Conservation (phyloP, 2,329 filamentous ascomycete species). For the Fusarium sp. region DNA sequence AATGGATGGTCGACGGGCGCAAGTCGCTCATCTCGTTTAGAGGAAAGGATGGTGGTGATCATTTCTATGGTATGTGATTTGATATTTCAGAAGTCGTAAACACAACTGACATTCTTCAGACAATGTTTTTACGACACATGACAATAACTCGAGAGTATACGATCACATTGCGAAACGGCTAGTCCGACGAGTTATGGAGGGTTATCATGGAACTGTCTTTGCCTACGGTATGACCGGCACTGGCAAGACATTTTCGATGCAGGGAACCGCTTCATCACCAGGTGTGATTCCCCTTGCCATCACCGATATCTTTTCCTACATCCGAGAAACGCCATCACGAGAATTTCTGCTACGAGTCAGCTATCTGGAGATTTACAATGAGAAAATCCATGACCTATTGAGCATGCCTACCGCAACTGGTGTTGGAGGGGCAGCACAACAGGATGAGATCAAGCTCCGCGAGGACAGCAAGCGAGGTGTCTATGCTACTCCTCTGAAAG, state of each 20-base stretch:
- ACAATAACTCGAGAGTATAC: slow-evolving; percentile 95
- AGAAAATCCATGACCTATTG: slow-evolving; percentile 94
- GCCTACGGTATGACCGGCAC: slow-evolving; percentile 99
- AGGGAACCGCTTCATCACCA: slow-evolving; percentile 94
- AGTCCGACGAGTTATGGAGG: slow-evolving; percentile 97
- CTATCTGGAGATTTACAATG: slow-evolving; percentile 99
- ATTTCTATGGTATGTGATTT: slow-evolving; percentile 82
- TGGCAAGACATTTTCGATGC: slow-evolving; percentile 99
- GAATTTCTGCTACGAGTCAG: slow-evolving; percentile 97
- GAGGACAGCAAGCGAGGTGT: slow-evolving; percentile 97
- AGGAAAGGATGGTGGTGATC: slow-evolving; percentile 92
- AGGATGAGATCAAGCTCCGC: slow-evolving; percentile 96
- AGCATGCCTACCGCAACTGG: slow-evolving; percentile 77
- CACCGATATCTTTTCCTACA: slow-evolving; percentile 99
- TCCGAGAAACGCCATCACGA: slow-evolving; percentile 93
- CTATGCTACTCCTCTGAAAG: slow-evolving; percentile 95
- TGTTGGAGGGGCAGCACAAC: slow-evolving; percentile 67
- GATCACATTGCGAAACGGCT: slow-evolving; percentile 94
- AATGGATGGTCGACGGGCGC: slow-evolving; percentile 93
- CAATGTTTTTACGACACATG: slow-evolving; percentile 94
- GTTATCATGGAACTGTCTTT: slow-evolving; percentile 98
- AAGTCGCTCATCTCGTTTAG: slow-evolving; percentile 85
- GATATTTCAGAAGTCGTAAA: neutral
- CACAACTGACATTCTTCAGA: slow-evolving; percentile 68
- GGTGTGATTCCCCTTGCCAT: slow-evolving; percentile 98